Evolutionary conservation across 805 yeast species (phyloP).

Genomic region (Metschnikowia arizonensis): DNA sequence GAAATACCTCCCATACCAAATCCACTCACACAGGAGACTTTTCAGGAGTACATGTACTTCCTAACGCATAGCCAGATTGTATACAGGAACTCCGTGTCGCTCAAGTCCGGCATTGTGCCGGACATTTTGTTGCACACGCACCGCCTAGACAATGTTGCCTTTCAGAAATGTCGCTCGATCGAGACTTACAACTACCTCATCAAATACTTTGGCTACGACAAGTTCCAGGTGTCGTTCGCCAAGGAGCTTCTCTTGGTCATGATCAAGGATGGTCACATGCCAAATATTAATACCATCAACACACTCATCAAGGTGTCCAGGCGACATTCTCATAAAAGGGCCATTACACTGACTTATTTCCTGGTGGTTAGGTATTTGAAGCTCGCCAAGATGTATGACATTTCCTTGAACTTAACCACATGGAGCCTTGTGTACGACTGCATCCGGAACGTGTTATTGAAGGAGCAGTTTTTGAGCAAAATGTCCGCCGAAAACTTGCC

Average conservation of each 20-base stretch:
- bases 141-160: constrained; percentile 28
- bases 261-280: constrained; percentile 39
- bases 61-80: constrained; percentile 33
- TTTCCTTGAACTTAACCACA: constrained; percentile 32
- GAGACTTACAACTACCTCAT: constrained; percentile 39
- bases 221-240: constrained; percentile 40
- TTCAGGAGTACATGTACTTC: constrained; percentile 33
- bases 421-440: constrained; percentile 37
- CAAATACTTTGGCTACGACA: constrained; percentile 37
- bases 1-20: constrained; percentile 34
- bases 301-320: constrained; percentile 29
- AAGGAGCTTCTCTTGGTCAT: constrained; percentile 37
- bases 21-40: constrained; percentile 25
- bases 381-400: constrained; percentile 22
- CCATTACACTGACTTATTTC: constrained; percentile 30
- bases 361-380: constrained; percentile 30
- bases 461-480: constrained; percentile 32
- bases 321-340: constrained; percentile 31
- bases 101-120: constrained; percentile 34
- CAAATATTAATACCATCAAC: constrained; percentile 40
- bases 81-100: constrained; percentile 32
- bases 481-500: constrained; percentile 32
- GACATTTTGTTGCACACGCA: constrained; percentile 38
- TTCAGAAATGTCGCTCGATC: constrained; percentile 28
- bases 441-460: constrained; percentile 35